Evolutionary conservation across 805 yeast species (phyloP), one percentile per base, ranked within the genome.

Genomic region (Kockiozyma suomiensis): DNA sequence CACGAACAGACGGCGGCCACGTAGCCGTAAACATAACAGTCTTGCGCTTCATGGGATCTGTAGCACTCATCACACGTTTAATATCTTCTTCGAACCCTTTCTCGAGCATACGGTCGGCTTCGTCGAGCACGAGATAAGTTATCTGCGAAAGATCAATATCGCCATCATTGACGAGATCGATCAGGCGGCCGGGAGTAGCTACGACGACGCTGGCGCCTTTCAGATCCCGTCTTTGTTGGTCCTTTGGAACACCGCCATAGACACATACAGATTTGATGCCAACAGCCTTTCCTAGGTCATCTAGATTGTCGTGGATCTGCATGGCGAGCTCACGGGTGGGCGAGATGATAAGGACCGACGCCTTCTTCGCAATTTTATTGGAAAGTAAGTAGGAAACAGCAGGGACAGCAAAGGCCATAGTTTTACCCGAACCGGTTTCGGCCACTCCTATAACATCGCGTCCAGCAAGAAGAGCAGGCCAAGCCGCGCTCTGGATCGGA

Each of bases 11-110:
- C 69, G 88, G 89, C n/a, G 99, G 99, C 99, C 99, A 94, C 0
- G 99, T 94, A n/a, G 99, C 99, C 8, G 99, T 93, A 76, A 94
- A 94, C 98, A 94, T 94, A 65, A 94, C 80, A 0, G 99, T 94
- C 76, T 93, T 98, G 77, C 98, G 81, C 26, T 74, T 72, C 2
- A 70, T 54, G 33, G 75, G 70, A 25, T 82, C 78, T 15, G 90
- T 81, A 58, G 79, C 77, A 48, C 86, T 82, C 72, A 94, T 84
- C 66, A 94, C 90, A 65, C 81, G 79, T 73, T 88, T 90, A 72
- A 94, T 93, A 75, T 93, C 99, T 73, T 93, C 96, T 76, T 96
- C 98, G 70, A 94, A 94, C 38, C 99, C 99, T 75, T 89, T 94
- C 74, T 94, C 99, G 61, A 94, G 82, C 98, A 94, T 93, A 78